Percentiles rank a stretch among this genome's conserved stretches.
These are phyloP conservation scores for Monosporozyma siamensis DNA, from an alignment of 805 yeast species.

Conservation along the genomic window DNA sequence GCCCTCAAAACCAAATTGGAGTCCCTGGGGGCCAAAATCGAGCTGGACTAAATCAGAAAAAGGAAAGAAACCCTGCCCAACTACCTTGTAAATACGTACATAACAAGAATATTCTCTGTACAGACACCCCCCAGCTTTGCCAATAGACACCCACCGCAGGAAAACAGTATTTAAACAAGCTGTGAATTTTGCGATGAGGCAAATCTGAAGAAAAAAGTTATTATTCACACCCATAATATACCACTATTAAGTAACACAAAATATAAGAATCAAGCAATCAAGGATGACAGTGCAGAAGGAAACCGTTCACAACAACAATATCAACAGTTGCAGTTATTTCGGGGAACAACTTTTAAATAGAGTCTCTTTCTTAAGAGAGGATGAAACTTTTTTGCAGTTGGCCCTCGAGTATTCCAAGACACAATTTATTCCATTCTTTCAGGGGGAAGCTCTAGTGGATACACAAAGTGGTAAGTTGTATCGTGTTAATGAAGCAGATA, in stretches of 20 bases:
- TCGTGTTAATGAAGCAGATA: neutral
- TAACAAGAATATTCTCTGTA: too few relatives aligned
- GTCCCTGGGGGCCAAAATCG: constrained; percentile 88
- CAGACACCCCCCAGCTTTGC: too few relatives aligned
- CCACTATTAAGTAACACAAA: too few relatives aligned
- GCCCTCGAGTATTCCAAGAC: constrained; percentile 36
- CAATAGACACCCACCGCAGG: too few relatives aligned
- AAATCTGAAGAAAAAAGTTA: neutral
- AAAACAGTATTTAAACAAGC: too few relatives aligned
- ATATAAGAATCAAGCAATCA: too few relatives aligned
- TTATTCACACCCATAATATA: neutral
- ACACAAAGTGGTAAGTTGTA: neutral
- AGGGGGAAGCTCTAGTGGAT: constrained; percentile 23
- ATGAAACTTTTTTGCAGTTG: constrained; percentile 37
- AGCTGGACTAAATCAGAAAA: constrained; percentile 69
- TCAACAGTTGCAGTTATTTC: constrained; percentile 22
- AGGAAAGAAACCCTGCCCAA: too few relatives aligned
- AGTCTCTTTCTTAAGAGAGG: constrained; percentile 48
- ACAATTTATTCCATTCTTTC: constrained; percentile 32
- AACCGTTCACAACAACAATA: neutral
- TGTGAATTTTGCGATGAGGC: too few relatives aligned
- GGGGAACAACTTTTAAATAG: constrained; percentile 45
- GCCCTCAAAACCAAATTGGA: constrained; percentile 89
- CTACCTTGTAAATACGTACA: neutral
- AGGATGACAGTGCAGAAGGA: too few relatives aligned